phyloP scores from a whole-genome alignment of 2,329 filamentous ascomycete species.

The Cercospora brassicicola region DNA sequence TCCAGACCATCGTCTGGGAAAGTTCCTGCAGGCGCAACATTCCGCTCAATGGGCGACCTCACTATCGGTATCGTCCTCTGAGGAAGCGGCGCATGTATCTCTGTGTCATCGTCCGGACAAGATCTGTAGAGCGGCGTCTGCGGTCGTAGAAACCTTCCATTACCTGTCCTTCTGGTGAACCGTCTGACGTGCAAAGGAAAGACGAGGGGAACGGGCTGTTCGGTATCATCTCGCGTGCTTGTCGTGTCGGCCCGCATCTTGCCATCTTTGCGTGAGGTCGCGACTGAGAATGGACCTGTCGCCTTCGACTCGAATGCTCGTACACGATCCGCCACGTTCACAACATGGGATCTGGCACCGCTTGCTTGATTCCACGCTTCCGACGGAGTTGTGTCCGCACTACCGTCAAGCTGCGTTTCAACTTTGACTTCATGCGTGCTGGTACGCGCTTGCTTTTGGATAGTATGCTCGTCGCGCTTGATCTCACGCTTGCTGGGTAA shows the following conservation, averaged over 20 bases:
- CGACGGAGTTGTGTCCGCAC: slow-evolving; percentile 14
- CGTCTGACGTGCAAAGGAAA: slow-evolving; percentile 34
- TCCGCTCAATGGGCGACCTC: slow-evolving; percentile 10
- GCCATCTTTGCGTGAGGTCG: slow-evolving; percentile 1
- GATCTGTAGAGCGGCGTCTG: slow-evolving; percentile 32
- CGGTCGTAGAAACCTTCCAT: slow-evolving; percentile 26
- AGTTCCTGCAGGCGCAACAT: not conserved
- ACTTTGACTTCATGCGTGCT: slow-evolving; percentile 10
- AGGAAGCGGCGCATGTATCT: slow-evolving; percentile 30
- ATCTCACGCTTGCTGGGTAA: slow-evolving; percentile 4
- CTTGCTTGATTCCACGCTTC: slow-evolving; percentile 1
- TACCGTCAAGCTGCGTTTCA: slow-evolving; percentile 20
- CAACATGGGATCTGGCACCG: not conserved
- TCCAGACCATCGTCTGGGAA: not conserved
- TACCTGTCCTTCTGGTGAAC: slow-evolving; percentile 30
- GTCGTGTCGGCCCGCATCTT: slow-evolving; percentile 1
- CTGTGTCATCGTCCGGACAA: slow-evolving; percentile 21
- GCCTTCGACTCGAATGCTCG: slow-evolving; percentile 22
- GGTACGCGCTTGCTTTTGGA: slow-evolving; percentile 2
- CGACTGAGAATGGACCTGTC: not conserved
- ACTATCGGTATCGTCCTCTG: slow-evolving; percentile 24
- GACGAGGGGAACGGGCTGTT: slow-evolving; percentile 25
- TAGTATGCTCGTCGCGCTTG: slow-evolving; percentile 4
- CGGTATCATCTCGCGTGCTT: not conserved
- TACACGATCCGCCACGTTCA: slow-evolving; percentile 27